Percentiles rank a stretch among this genome's conserved stretches.
These are phyloP conservation scores for Geopyxis carbonaria DNA, from an alignment of 495 filamentous ascomycete genomes.

Conservation along the genomic window DNA sequence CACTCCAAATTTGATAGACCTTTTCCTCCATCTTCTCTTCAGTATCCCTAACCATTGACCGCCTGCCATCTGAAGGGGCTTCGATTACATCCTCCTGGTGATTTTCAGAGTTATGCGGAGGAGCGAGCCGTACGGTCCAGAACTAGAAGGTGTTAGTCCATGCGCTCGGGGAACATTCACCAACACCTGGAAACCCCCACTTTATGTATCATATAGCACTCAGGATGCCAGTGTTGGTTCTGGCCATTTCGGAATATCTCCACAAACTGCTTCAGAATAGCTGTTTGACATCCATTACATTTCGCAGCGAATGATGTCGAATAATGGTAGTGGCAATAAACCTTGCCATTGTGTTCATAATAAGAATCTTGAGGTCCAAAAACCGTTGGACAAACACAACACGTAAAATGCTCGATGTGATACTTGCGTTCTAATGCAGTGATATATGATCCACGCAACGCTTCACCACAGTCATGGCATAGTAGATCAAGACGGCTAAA, in stretches of 20 bases:
- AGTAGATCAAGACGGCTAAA: constrained; percentile 83
- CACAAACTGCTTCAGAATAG: constrained; percentile 98
- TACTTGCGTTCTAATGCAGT: constrained; percentile 96
- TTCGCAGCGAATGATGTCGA: constrained; percentile 92
- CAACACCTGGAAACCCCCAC: constrained; percentile 10
- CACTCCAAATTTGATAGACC: constrained; percentile 96
- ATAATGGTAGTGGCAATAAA: constrained; percentile 98
- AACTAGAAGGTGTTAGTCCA: constrained; percentile 35
- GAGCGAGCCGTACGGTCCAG: constrained; percentile 83
- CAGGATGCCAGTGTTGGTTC: constrained; percentile 98
- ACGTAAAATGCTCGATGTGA: constrained; percentile 98
- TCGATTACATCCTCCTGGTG: constrained; percentile 32
- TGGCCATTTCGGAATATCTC: constrained; percentile 95
- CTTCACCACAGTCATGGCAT: constrained; percentile 81
- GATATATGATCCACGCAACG: constrained; percentile 92
- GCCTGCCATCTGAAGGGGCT: constrained; percentile 49
- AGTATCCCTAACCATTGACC: constrained; percentile 57
- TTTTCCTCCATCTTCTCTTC: constrained; percentile 96
- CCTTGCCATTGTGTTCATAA: constrained; percentile 91
- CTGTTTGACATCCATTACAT: constrained; percentile 89
- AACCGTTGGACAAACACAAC: constrained; percentile 88
- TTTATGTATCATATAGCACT: constrained; percentile 99
- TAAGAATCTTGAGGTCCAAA: constrained; percentile 97
- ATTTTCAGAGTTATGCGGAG: constrained; percentile 29
- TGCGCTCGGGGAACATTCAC: not conserved